A percentile compares a stretch with the other conserved stretches of the same genome.
These are phyloP conservation scores for Lachancea waltii DNA, from an alignment of 805 yeast genomes.

Conservation along the genomic window DNA sequence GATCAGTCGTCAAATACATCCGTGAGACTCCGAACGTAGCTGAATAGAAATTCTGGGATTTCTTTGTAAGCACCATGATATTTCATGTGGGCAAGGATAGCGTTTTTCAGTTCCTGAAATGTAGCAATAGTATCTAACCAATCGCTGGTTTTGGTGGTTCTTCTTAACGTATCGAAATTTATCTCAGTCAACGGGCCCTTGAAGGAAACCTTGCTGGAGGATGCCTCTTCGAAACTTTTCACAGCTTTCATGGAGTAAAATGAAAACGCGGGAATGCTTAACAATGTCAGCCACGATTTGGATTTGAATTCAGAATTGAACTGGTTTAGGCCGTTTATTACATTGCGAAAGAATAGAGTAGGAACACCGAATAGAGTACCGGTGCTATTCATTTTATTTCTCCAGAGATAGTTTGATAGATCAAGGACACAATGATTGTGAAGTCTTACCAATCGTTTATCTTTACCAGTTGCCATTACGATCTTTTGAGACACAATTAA, in stretches of 20 bases:
- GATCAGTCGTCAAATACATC: no score
- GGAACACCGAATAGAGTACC: slow-evolving; percentile 22
- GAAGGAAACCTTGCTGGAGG: slow-evolving; percentile 1
- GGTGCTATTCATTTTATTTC: slow-evolving; percentile 19
- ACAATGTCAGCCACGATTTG: slow-evolving; percentile 18
- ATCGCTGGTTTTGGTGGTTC: no score
- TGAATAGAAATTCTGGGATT: slow-evolving; percentile 43
- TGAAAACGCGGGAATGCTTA: slow-evolving; percentile 24
- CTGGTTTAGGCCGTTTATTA: slow-evolving; percentile 13
- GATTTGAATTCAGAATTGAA: slow-evolving; percentile 11
- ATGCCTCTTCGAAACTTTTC: neutral
- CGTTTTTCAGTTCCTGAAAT: slow-evolving; percentile 4
- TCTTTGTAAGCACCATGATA: slow-evolving; percentile 38
- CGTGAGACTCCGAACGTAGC: slow-evolving; percentile 42
- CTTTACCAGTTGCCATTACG: neutral
- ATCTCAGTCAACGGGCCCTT: slow-evolving; percentile 16
- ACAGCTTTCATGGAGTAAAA: slow-evolving; percentile 9
- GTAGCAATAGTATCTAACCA: slow-evolving; percentile 4
- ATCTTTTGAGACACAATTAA: neutral
- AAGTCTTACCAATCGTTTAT: slow-evolving; percentile 13
- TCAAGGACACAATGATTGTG: slow-evolving; percentile 26
- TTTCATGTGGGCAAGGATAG: slow-evolving; percentile 17
- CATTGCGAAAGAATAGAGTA: slow-evolving; percentile 15
- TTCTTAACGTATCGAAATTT: slow-evolving; percentile 15
- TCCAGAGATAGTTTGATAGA: slow-evolving; percentile 28